Conservation (phyloP, 768 basidiomycete genomes). For the Lyophyllum atratum region DNA sequence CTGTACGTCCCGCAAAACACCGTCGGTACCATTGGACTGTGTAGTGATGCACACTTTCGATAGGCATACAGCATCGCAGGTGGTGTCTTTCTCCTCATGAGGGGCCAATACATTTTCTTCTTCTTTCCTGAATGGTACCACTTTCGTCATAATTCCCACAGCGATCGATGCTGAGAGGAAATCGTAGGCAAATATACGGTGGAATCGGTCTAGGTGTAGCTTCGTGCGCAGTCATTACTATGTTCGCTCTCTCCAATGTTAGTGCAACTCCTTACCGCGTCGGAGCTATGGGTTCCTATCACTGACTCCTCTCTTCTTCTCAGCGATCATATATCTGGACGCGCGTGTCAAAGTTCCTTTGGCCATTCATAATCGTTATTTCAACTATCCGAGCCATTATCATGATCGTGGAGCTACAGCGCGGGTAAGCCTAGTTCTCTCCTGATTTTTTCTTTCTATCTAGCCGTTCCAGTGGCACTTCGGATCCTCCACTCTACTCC, state of each 20-base stretch:
- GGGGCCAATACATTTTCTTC: constrained; percentile 68
- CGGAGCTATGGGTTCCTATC: constrained; percentile 7
- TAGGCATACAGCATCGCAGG: constrained; percentile 70
- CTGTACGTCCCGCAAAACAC: constrained; percentile 40
- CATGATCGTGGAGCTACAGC: constrained; percentile 74
- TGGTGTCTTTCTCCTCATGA: constrained; percentile 60
- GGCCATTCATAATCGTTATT: constrained; percentile 72
- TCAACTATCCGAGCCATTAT: constrained; percentile 64
- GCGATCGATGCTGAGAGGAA: constrained; percentile 32
- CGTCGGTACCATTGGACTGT: neutral
- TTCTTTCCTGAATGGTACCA: constrained; percentile 63
- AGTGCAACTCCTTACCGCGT: constrained; percentile 24
- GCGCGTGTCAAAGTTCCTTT: constrained; percentile 62
- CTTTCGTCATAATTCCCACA: constrained; percentile 14
- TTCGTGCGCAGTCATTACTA: constrained; percentile 49
- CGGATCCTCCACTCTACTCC: neutral
- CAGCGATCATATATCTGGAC: constrained; percentile 74
- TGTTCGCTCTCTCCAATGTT: constrained; percentile 67
- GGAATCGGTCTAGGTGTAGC: constrained; percentile 61
- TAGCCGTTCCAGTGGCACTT: constrained; percentile 5
- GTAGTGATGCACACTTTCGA: neutral
- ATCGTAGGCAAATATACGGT: constrained; percentile 62
- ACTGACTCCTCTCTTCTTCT: constrained; percentile 21
- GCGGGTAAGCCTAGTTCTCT: constrained; percentile 51
- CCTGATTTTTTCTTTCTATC: constrained; percentile 5